Percentiles rank a stretch among this genome's conserved stretches.
phyloP scores from a whole-genome alignment of 2,329 filamentous ascomycete genomes.

The Colletotrichum cordylinicola region DNA sequence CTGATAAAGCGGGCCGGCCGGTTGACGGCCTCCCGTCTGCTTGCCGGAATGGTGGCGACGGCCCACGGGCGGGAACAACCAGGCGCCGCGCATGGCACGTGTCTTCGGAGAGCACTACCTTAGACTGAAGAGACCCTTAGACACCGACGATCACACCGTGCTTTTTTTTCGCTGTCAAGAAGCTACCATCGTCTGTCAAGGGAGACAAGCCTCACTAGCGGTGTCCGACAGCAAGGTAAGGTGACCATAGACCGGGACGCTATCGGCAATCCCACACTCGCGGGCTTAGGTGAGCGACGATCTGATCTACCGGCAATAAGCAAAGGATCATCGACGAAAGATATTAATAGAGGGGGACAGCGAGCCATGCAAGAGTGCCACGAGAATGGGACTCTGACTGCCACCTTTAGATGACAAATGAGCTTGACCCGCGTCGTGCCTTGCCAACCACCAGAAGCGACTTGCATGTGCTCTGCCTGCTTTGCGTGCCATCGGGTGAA shows the following conservation, averaged over 20 bases:
- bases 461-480: not conserved
- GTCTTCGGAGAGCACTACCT: not conserved
- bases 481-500: not conserved
- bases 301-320: not conserved
- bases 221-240: not conserved
- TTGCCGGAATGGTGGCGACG: not conserved
- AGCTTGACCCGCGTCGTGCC: not conserved
- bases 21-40: not conserved
- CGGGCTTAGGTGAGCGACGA: constrained; percentile 9
- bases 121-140: not conserved
- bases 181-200: not conserved
- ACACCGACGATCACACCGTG: not conserved
- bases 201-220: not conserved
- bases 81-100: not conserved
- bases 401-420: not conserved
- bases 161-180: not conserved
- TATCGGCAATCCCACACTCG: not conserved
- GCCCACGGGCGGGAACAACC: not conserved
- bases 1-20: not conserved
- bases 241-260: not conserved
- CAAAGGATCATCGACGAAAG: not conserved
- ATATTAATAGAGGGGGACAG: not conserved
- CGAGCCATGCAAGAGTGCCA: not conserved
- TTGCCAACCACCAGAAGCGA: not conserved
- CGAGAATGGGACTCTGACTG: not conserved